Evolutionary conservation across 179 eudicot species (phyloP), one percentile per base, ranked within the genome.

Genomic region (Vitellaria paradoxa): DNA sequence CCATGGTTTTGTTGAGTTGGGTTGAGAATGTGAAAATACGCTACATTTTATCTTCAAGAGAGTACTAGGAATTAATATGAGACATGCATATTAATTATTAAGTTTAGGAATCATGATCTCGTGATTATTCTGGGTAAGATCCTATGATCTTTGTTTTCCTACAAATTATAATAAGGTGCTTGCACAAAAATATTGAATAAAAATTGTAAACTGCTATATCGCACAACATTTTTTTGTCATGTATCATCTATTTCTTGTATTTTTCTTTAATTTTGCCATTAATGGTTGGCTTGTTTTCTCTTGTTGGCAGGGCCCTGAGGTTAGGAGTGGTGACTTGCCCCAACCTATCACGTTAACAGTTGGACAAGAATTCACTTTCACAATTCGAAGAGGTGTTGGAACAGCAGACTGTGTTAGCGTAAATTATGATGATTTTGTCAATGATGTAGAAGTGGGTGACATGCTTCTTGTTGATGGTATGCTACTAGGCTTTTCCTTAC

Each of bases 311-410:
- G 96, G 96, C 42, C 96, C 93, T 47, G 96, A 91, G 87, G 96
- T 91, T 67, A 83, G 96, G 77, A 91, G 96, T 84, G 96, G 96
- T n/a, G 96, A 91, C 79, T 82, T 91, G 86, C 93, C 96, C 30
- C 96, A 91, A 80, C 96, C 96, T 30, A 85, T 91, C 74, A 85
- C 20, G 13, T 79, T 91, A 78, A 56, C 67, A 65, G 75, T 68
- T 62, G 96, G 96, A 52, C 89, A 91, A 76, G 89, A 88, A 74
- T 89, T 91, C 79, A 89, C 90, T 68, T 91, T 91, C 82, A 91
- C 96, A 12, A 91, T 89, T 71, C 80, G 57, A 79, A 91, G 96
- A 91, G 96, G 96, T 57, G 96, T 91, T 45, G 89, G 96, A 74
- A 89, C 87, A 11, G 80, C 86, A 62, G 90, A 89, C 71, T 82